Base-by-base conservation (phyloP, 768 basidiomycete species). In the Termitomyces sp. region DNA sequence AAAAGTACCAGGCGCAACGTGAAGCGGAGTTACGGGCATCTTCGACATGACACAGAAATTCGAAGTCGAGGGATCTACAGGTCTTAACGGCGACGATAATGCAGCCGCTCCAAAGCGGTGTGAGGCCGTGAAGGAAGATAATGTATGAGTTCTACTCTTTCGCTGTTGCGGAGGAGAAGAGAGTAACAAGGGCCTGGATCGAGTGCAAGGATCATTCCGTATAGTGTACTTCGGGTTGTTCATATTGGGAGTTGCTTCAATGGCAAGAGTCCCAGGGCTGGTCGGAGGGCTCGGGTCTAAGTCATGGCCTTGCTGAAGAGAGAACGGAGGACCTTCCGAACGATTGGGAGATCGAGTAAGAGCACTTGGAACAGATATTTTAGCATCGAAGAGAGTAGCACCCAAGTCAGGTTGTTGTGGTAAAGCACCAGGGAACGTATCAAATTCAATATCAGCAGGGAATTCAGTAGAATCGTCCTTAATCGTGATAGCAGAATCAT, bases 121-220 rank as follows among this genome's bases (percentile, higher is more conserved):
- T 3, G 57, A 17, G 25, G 42, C 42, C 3, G 42, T 20, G 29
- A 59, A 59, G 12, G 61, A 11, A 14, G 52, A 36, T 11, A 17
- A 37, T 3, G 17, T 25, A 45, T 17, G 32, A 34, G 10, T 15
- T n/a, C 25, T 46, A 12, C 50, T 4, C 3, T 37, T 1, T 38
- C 20, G 50, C 2, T 47, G 48, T 29, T 49, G 52, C 42, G 38
- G 48, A 2, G 63, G 63, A 4, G 63, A 64, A 2, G 63, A 64
- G 8, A 57, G 45, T 7, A 32, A 54, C n/a, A 43, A 20, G 6
- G 31, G 42, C n/a, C 31, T 43, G 12, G n/a, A n/a, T n/a, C 42
- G 55, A 45, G 12, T 34, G 42, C 3, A 11, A 34, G 3, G 17
- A 14, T 32, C 10, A 43, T 12, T 6, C 5, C 1, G 12, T 20